These are phyloP conservation scores for Cryphonectria naterciae DNA, from an alignment of 2,329 filamentous ascomycete genomes.

Conservation along the genomic window DNA sequence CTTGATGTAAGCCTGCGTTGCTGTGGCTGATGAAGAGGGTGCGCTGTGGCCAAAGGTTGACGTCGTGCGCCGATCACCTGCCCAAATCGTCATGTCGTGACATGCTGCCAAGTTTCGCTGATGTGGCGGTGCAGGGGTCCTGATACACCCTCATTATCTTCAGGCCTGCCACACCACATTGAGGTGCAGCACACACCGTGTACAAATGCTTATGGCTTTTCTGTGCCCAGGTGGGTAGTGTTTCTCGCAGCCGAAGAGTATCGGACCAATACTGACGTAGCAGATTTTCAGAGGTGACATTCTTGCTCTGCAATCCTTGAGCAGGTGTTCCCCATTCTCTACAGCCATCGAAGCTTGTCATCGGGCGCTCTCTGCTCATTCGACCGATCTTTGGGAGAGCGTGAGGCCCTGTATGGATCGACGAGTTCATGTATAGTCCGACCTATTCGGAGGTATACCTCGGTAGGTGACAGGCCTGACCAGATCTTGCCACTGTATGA, in stretches of 20 bases:
- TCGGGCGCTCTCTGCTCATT: neutral
- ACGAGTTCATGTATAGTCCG: neutral
- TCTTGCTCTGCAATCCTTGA: neutral
- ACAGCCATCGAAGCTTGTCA: neutral
- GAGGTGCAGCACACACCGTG: neutral
- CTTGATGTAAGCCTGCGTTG: constrained; percentile 1
- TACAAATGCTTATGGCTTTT: neutral
- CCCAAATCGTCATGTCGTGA: constrained; percentile 10
- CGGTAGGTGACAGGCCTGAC: neutral
- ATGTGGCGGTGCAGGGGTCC: constrained; percentile 29
- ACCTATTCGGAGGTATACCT: neutral
- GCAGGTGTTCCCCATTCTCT: neutral
- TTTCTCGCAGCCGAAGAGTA: neutral
- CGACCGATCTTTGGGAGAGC: neutral
- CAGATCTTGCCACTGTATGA: neutral
- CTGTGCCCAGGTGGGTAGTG: neutral
- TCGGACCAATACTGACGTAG: neutral
- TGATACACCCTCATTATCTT: constrained; percentile 1
- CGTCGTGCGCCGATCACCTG: constrained; percentile 26
- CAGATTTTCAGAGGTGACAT: neutral
- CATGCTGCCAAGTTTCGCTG: constrained; percentile 19
- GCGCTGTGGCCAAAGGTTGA: constrained; percentile 18
- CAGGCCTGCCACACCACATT: neutral
- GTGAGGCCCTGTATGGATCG: neutral
- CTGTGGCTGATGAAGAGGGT: constrained; percentile 26